Evolutionary conservation across 2,329 filamentous ascomycete genomes (phyloP).

Genomic region (Meredithiella fracta): DNA sequence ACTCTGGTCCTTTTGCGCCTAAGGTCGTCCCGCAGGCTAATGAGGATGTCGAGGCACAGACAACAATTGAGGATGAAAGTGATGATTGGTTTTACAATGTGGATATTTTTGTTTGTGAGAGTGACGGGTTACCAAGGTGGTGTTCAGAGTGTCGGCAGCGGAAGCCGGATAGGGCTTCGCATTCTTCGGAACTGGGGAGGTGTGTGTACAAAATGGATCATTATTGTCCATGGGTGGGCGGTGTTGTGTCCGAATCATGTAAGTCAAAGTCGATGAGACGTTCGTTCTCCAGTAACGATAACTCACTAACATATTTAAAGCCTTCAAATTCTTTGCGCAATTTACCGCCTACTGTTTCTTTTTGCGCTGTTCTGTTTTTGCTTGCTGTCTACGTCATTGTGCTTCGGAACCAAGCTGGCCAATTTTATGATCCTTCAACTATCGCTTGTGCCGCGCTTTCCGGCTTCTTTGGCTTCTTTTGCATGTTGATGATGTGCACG

Average conservation of each 20-base stretch:
- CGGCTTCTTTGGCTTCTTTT: conserved; percentile 65
- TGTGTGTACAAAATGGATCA: conserved; percentile 90
- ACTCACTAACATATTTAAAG: conserved; percentile 20
- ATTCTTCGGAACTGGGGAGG: conserved; percentile 64
- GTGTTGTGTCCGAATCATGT: conserved; percentile 71
- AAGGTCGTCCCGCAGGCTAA: neutral
- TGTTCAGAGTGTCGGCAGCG: conserved; percentile 71
- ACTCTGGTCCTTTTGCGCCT: neutral
- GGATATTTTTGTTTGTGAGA: conserved; percentile 70
- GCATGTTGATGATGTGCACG: conserved; percentile 57
- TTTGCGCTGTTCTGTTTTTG: conserved; percentile 47
- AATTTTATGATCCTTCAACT: conserved; percentile 39
- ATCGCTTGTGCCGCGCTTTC: conserved; percentile 50
- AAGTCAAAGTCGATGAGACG: conserved; percentile 18
- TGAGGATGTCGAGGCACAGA: conserved; percentile 22
- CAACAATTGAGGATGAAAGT: conserved; percentile 38
- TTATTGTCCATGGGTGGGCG: conserved; percentile 93
- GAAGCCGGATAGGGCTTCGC: conserved; percentile 78
- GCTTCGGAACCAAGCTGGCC: conserved; percentile 30
- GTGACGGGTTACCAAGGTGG: conserved; percentile 71
- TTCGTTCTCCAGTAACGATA: neutral
- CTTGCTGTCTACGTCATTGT: conserved; percentile 47
- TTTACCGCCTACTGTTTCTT: conserved; percentile 64
- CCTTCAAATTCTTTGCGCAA: conserved; percentile 85
- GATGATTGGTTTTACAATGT: conserved; percentile 65